Conservation (phyloP, 805 yeast species). For the Yueomyces sp. region DNA sequence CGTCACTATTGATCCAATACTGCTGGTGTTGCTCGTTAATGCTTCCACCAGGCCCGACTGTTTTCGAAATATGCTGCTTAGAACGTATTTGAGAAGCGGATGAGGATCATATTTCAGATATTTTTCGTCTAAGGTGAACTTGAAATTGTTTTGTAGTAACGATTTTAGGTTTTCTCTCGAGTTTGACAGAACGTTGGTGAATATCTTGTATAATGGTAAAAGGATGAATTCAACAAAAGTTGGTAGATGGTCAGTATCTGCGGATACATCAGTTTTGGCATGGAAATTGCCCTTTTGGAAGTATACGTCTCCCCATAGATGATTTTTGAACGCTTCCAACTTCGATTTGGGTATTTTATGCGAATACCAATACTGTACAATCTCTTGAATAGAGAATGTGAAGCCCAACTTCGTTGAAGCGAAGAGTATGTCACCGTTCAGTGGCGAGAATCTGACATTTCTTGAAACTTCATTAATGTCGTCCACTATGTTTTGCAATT, state of each 20-base stretch:
- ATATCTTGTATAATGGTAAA: constrained; percentile 69
- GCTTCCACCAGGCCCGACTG: constrained; percentile 40
- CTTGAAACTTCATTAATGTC: constrained; percentile 45
- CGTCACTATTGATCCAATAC: neutral
- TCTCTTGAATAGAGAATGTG: constrained; percentile 54
- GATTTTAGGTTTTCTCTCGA: constrained; percentile 30
- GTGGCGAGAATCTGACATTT: constrained; percentile 37
- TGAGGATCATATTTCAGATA: constrained; percentile 41
- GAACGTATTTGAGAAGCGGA: constrained; percentile 41
- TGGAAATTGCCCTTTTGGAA: constrained; percentile 36
- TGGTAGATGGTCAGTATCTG: constrained; percentile 18
- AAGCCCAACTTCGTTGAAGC: constrained; percentile 52
- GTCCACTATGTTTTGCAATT: constrained; percentile 46
- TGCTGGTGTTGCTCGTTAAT: neutral
- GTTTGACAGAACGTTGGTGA: constrained; percentile 44
- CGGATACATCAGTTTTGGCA: constrained; percentile 10
- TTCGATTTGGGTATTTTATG: constrained; percentile 24
- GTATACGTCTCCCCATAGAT: constrained; percentile 70
- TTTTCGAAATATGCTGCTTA: constrained; percentile 39
- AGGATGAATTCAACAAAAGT: constrained; percentile 56
- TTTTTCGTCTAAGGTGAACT: constrained; percentile 29
- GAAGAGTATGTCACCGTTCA: constrained; percentile 54
- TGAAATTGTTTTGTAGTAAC: constrained; percentile 36
- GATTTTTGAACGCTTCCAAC: constrained; percentile 30
- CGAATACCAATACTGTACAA: constrained; percentile 38